Evolutionary conservation across 2,329 filamentous ascomycete species (phyloP).

Genomic region (Sphaerulina vaccinii): DNA sequence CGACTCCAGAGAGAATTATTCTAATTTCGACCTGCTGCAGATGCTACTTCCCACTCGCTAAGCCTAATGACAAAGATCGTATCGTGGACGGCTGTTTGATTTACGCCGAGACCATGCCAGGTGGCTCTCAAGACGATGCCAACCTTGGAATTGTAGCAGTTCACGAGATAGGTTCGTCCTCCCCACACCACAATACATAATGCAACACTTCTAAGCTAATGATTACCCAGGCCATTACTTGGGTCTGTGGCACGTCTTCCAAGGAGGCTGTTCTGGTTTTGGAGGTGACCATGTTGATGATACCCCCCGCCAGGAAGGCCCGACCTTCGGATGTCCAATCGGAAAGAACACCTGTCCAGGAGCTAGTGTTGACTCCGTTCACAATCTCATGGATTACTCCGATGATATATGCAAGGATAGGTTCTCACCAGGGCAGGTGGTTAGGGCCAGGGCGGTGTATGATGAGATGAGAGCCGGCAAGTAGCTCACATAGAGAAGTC

Average conservation of each 20-base stretch:
- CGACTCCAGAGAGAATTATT: neutral
- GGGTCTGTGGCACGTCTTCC: conserved; percentile 45
- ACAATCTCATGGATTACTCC: conserved; percentile 52
- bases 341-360: conserved; percentile 49
- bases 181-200: too few relatives aligned
- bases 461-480: conserved; percentile 9
- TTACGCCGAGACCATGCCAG: conserved; percentile 53
- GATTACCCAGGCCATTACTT: conserved; percentile 47
- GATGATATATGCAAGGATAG: conserved; percentile 20
- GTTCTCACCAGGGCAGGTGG: conserved; percentile 19
- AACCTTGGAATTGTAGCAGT: conserved; percentile 43
- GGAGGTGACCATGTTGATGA: conserved; percentile 46
- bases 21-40: neutral
- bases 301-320: conserved; percentile 38
- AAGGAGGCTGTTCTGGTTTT: conserved; percentile 41
- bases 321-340: conserved; percentile 51
- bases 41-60: conserved; percentile 33
- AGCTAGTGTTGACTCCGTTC: conserved; percentile 34
- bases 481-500: too few relatives aligned
- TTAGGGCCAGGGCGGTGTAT: conserved; percentile 13
- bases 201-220: too few relatives aligned
- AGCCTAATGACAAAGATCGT: conserved; percentile 41
- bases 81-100: conserved; percentile 54
- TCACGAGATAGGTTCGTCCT: too few relatives aligned
- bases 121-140: conserved; percentile 47